Base-by-base conservation (phyloP, 2,329 filamentous ascomycete genomes). In the Fonsecaea multimorphosa region DNA sequence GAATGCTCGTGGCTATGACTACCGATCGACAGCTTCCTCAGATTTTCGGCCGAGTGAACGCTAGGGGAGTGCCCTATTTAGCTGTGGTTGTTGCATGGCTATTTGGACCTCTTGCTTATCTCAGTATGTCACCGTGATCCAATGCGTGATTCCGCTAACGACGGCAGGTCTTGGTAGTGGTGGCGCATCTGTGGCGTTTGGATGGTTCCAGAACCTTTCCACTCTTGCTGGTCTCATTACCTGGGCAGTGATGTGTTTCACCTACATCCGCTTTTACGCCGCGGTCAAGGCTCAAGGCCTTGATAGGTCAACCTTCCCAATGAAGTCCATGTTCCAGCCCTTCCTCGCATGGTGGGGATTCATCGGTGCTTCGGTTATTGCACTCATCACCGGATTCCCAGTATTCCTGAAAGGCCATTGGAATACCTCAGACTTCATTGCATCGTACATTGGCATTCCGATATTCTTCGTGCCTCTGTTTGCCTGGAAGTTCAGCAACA, bases 231-330 rank as follows among this genome's bases (percentile, higher is more conserved):
- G 79, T 58, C 76, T 83, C 65, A 80, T 84, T 67, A 82, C 81
- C 51, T 85, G 83, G 83, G 77, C 78, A 29, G 81, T 76, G 59
- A 78, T 83, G 65, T 81, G 78, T 69, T 66, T 80, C 40, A 78
- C 79, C 32, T 83, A 83, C 68, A 78, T 85, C 68, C 78, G 78
- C 56, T 82, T 82, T 71, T 77, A 81, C 68, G 71, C 74, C 7
- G 82, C 90, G 88, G 22, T 88, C 89, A 52, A 84, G 85, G 16
- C 84, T 86, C 32, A 90, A 89, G 1, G 87, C n/a, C 29, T 31
- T 31, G 29, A 31, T 31, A 31, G 29, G 51, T 64, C 22, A 27
- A 54, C 44, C n/a, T 22, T 61, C 16, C 57, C 65, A 7, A 64
- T 34, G 60, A 64, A 63, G 46, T 60, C 61, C 2, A 58, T 51